These are phyloP conservation scores for Ophiostoma piceae DNA, from an alignment of 2,329 filamentous ascomycete genomes.

Conservation along the genomic window DNA sequence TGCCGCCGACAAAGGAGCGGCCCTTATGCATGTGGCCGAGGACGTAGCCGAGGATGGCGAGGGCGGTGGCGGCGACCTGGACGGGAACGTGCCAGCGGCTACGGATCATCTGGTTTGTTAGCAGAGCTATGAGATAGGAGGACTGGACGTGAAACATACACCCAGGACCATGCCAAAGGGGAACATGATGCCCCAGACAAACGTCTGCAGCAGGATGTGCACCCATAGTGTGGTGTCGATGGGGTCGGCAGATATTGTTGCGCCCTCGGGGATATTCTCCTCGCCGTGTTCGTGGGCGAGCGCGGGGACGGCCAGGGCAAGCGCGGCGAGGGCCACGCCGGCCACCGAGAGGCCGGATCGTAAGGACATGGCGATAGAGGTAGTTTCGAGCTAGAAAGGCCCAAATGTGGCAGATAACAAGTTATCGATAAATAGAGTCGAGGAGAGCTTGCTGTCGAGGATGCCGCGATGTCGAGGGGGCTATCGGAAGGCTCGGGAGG, in stretches of 20 bases:
- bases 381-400: neutral
- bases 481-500: conserved; percentile 19
- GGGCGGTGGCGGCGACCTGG: conserved; percentile 66
- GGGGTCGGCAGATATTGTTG: conserved; percentile 65
- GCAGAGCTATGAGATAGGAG: neutral
- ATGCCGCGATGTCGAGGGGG: neutral
- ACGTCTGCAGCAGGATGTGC: conserved; percentile 82
- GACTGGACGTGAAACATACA: conserved; percentile 46
- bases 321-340: conserved; percentile 19
- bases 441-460: neutral
- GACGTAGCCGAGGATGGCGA: conserved; percentile 81
- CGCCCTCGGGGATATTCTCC: conserved; percentile 60
- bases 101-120: conserved; percentile 62
- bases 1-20: conserved; percentile 68
- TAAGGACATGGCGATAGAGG: conserved; percentile 11
- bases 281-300: conserved; percentile 47
- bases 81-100: conserved; percentile 92
- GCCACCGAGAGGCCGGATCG: conserved; percentile 17
- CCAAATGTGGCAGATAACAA: neutral
- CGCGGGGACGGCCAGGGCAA: conserved; percentile 26
- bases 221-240: conserved; percentile 80
- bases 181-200: conserved; percentile 88
- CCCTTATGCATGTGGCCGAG: conserved; percentile 88
- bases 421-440: neutral
- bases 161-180: conserved; percentile 93